Evolutionary conservation across 495 filamentous ascomycete species (phyloP), one percentile per base, ranked within the genome.

Genomic region (Aspergillus panamensis): DNA sequence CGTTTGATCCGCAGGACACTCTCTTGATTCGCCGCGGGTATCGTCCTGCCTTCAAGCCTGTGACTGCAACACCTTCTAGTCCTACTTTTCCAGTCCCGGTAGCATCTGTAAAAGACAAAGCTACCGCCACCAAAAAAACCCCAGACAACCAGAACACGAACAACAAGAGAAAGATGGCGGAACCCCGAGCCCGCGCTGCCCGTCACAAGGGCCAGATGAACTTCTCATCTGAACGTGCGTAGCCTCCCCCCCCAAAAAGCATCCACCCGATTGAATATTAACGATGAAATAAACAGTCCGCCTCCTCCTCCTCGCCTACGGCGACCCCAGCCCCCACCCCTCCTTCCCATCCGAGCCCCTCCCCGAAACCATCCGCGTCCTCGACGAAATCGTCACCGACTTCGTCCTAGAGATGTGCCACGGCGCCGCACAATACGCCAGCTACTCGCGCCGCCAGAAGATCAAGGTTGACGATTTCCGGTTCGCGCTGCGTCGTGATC

Each of bases 391-490:
- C 55, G 82, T 94, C 52, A 96, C 91, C 44, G 94, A 97, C 71
- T 93, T 90, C 73, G 83, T 92, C 55, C 84, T 94, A 57, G 90
- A 92, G 69, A 81, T 94, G 57, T 92, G 88, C 77, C 94, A 96
- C 78, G 87, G 88, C 51, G 93, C 94, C 6, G 86, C 89, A 25
- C 82, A 87, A 20, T 84, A 84, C 61, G 94, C 94, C 1, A 84
- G 87, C 64, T 85, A 94, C 70, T 83, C 87, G 3, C 85, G 90
- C 3, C 85, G 94, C 7, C 88, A 93, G 65, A 98, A 98, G 74
- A 89, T 97, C 75, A 98, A 98, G 67, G 88, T 96, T 55, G 94
- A 98, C 61, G 94, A 98, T 70, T 96, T 97, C 78, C 89, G 92
- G 66, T 97, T 94, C 66, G 89, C 89, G 31, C 83, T 97, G 52